phyloP scores from a whole-genome alignment of 2,329 filamentous ascomycete genomes.

The Cercospora zeae-maydis region DNA sequence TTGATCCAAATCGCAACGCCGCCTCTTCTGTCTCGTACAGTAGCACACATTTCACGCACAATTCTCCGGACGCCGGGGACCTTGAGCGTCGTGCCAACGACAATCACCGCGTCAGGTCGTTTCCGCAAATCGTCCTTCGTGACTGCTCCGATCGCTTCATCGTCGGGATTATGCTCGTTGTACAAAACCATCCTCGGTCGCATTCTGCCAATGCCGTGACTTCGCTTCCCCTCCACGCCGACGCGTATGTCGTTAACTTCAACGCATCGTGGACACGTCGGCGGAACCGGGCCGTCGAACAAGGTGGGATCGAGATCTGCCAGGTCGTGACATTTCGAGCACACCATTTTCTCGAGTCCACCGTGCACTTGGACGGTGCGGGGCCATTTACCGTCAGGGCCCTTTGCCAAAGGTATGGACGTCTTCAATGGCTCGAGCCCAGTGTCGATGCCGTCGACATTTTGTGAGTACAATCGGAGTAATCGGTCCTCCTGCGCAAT shows the following conservation, averaged over 20 bases:
- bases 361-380: conserved; percentile 90
- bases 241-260: conserved; percentile 73
- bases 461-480: conserved; percentile 89
- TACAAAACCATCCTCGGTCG: conserved; percentile 94
- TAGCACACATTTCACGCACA: conserved; percentile 83
- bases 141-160: conserved; percentile 90
- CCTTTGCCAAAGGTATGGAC: conserved; percentile 69
- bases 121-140: conserved; percentile 80
- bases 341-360: conserved; percentile 92
- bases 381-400: conserved; percentile 80
- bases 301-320: conserved; percentile 71
- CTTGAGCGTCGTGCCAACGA: conserved; percentile 93
- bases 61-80: conserved; percentile 88
- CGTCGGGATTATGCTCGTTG: conserved; percentile 94
- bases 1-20: conserved; percentile 89
- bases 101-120: conserved; percentile 85
- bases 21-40: conserved; percentile 75
- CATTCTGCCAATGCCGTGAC: conserved; percentile 85
- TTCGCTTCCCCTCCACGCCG: conserved; percentile 74
- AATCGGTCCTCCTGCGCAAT: conserved; percentile 82
- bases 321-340: conserved; percentile 81
- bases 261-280: conserved; percentile 71
- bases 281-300: conserved; percentile 80
- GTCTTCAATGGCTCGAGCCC: conserved; percentile 75
- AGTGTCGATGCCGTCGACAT: conserved; percentile 93